Evolutionary conservation across 2,329 filamentous ascomycete species (phyloP), one percentile per base, ranked within the genome.

Genomic region (Neonectria magnoliae): DNA sequence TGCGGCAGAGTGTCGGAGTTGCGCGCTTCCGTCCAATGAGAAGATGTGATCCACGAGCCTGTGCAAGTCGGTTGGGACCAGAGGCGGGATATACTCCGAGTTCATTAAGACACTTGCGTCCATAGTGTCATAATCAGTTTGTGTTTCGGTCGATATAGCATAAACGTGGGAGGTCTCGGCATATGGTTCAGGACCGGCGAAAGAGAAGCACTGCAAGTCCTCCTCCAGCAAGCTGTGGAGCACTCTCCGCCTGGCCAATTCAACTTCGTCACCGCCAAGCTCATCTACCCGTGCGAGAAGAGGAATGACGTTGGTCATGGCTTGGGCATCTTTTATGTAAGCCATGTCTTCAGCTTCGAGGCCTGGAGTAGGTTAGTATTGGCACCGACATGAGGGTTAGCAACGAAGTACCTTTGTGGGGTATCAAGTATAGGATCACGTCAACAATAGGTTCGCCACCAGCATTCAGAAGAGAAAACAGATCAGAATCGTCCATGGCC

Each of bases 41-140:
- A 98, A 94, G 0, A 98, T 81, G 18, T 88, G 87, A 9, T 88
- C 82, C n/a, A 97, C 87, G 1, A 98, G 83, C 9, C 81, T 78
- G 5, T 78, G 74, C 2, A 98, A 86, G 45, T 98, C 94, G 9
- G 93, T 96, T 0, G 87, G 80, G 3, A 92, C 80, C 5, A 98
- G 83, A 1, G 95, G 95, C 66, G 93, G 91, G 14, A 96, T 83
- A 75, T 98, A 98, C 73, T 96, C 92, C 1, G 94, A 91, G 60
- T 90, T 94, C 95, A 98, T 98, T 18, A 98, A 85, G 0, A 97
- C 83, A 73, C 93, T 97, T 18, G 94, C 95, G 76, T 98, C 95
- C 90, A 98, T 97, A 47, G 86, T 89, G 42, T 97, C 93, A 65
- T 89, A 82, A 72, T 98, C 93, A 22, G 87, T 87, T 1, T 86